Evolutionary conservation across 345 rosid species (phyloP).

Genomic region (Ceriops tagal): DNA sequence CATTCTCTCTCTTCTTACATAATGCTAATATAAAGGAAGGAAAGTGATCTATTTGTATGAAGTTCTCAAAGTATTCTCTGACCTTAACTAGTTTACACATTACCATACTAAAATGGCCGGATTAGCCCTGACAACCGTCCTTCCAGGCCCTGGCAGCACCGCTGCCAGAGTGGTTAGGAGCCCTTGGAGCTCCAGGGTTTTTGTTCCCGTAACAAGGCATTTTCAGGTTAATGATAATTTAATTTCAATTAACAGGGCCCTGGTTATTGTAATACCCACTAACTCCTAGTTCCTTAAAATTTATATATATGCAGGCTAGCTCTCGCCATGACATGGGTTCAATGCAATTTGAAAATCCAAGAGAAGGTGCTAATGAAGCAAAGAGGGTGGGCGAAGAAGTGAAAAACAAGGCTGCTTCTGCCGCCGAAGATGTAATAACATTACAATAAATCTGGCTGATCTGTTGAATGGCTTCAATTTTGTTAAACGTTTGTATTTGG

Average conservation of each 20-base stretch:
- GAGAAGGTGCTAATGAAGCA: slow-evolving; percentile 11
- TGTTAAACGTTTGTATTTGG: not conserved
- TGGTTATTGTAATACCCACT: not conserved
- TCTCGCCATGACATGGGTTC: slow-evolving; percentile 5
- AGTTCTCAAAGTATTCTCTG: not conserved
- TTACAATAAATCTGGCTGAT: not conserved
- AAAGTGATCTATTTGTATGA: not conserved
- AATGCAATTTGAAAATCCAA: slow-evolving; percentile 10
- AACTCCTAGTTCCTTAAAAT: not conserved
- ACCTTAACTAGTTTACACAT: not conserved
- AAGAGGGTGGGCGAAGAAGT: slow-evolving; percentile 14
- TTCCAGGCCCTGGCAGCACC: slow-evolving; percentile 12
- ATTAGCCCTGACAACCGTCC: slow-evolving; percentile 2
- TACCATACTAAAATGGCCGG: slow-evolving; percentile 19
- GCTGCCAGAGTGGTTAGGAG: slow-evolving; percentile 4
- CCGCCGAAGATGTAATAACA: slow-evolving; percentile 20
- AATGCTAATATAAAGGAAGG: not conserved
- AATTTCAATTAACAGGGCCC: not conserved
- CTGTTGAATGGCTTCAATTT: not conserved
- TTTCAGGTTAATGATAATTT: slow-evolving; percentile 16
- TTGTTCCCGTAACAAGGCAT: slow-evolving; percentile 16
- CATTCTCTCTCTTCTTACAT: slow-evolving; percentile 3
- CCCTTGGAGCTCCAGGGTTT: slow-evolving; percentile 22
- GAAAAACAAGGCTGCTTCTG: slow-evolving; percentile 18
- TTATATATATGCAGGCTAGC: slow-evolving; percentile 11